Conservation (phyloP, 257 asterid genomes). For the Plantago ovata region DNA sequence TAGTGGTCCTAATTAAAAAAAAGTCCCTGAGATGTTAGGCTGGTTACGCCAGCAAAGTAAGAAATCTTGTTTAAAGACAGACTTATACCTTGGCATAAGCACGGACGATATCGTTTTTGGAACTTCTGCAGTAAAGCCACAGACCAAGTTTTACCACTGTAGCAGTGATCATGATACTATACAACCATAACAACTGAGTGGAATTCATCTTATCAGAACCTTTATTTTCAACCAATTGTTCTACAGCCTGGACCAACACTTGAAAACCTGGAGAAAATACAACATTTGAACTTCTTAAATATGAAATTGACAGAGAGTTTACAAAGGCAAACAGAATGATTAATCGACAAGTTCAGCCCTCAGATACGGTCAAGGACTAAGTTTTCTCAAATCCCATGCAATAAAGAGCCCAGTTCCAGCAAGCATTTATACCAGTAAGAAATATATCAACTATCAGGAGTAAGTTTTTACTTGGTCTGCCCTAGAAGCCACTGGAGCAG, state of each 20-base stretch:
- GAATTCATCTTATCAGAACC: constrained; percentile 55
- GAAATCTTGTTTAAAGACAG: background rate
- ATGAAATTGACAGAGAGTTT: background rate
- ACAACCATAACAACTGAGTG: constrained; percentile 68
- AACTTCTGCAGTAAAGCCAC: constrained; percentile 90
- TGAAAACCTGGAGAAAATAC: constrained; percentile 59
- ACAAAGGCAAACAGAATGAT: background rate
- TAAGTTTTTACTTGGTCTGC: too few relatives aligned
- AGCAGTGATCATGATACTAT: constrained; percentile 72
- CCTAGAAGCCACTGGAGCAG: too few relatives aligned
- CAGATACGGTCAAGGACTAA: background rate
- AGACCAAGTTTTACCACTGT: constrained; percentile 68
- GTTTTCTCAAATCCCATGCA: too few relatives aligned
- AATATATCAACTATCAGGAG: too few relatives aligned
- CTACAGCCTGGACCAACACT: constrained; percentile 73
- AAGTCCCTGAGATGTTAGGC: constrained; percentile 21
- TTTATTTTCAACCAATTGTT: constrained; percentile 49
- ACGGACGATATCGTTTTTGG: constrained; percentile 72
- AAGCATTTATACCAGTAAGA: too few relatives aligned
- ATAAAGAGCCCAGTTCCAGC: too few relatives aligned
- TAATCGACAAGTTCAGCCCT: background rate
- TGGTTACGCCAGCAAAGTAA: background rate
- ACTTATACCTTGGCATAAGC: constrained; percentile 81
- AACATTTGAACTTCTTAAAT: constrained; percentile 1
- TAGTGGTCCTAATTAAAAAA: constrained; percentile 84